Evolutionary conservation across 1,284 basidiomycete species (phyloP), one percentile per base, ranked within the genome.

Genomic region (Xerocomus amazonicus): DNA sequence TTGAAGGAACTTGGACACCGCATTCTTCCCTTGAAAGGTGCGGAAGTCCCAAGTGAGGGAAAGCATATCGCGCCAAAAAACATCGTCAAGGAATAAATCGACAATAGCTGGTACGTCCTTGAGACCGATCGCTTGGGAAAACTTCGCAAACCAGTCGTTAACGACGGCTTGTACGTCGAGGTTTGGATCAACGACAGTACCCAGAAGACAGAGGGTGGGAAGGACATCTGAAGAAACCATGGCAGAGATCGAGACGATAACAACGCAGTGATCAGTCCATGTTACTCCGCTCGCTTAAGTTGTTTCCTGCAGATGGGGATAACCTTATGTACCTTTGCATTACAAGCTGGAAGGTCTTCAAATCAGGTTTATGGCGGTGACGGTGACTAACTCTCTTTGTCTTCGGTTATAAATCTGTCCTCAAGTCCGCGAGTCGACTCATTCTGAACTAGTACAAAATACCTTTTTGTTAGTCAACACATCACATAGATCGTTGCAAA

Each of bases 61-160:
- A 45, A 83, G 74, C 55, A 78, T 72, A 59, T 85, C 83, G 28
- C 81, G 73, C 80, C 81, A 85, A 62, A 74, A 76, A 14, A 70
- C 70, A 48, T 73, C 72, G 8, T 71, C 69, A n/a, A 72, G 55
- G 47, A 80, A 65, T 41, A 75, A 53, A 17, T 58, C 56, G 4
- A 61, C 33, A 5, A 66, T 46, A n/a, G 60, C 40, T 8, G 59
- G 29, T 9, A 59, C 48, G 9, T 66, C 55, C 31, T 56, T 59
- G 43, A 46, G 38, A 40, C 55, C 43, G 33, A 67, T 46, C n/a
- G 54, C 65, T 16, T 58, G 45, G 31, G 31, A 2, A 35, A 67
- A 67, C 14, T 40, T 48, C 47, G 38, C 6, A 46, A 68, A 63
- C 61, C 61, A 63, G n/a, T 44, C 43, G 12, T 41, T 31, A 12